Conservation (phyloP, 176 grass and related monocot species). For the Metroxylon sagu region DNA sequence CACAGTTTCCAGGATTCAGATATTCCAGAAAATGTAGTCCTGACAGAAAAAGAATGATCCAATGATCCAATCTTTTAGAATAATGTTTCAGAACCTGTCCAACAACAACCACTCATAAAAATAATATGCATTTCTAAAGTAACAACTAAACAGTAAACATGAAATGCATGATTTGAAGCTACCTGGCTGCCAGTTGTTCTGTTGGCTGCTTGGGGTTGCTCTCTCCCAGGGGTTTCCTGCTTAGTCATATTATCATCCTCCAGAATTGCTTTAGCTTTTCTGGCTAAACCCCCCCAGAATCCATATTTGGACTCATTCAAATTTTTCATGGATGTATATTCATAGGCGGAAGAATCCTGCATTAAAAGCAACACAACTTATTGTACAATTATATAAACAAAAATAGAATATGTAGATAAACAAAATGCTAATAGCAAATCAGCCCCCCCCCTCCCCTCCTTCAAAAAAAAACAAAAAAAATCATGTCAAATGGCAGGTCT, state of each 20-base stretch:
- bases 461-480: no score
- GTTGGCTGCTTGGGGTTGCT: slow-evolving; percentile 28
- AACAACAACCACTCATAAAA: no score
- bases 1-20: no score
- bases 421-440: background rate
- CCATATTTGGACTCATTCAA: slow-evolving; percentile 82
- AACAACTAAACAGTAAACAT: background rate
- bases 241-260: slow-evolving; percentile 59
- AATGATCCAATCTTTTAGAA: no score
- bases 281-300: slow-evolving; percentile 67
- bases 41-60: no score
- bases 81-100: no score
- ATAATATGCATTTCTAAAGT: no score
- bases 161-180: slow-evolving; percentile 1
- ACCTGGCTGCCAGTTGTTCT: slow-evolving; percentile 39
- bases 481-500: no score
- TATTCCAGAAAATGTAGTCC: no score
- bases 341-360: slow-evolving; percentile 52
- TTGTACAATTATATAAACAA: background rate
- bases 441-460: no score
- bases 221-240: slow-evolving; percentile 30
- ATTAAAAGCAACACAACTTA: slow-evolving; percentile 3
- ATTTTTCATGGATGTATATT: slow-evolving; percentile 85
- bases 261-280: slow-evolving; percentile 85
- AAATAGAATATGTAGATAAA: background rate